A percentile compares a stretch with the other conserved stretches of the same genome.
phyloP scores from a whole-genome alignment of 768 basidiomycete species.

The Hygrophoropsis aurantiaca region DNA sequence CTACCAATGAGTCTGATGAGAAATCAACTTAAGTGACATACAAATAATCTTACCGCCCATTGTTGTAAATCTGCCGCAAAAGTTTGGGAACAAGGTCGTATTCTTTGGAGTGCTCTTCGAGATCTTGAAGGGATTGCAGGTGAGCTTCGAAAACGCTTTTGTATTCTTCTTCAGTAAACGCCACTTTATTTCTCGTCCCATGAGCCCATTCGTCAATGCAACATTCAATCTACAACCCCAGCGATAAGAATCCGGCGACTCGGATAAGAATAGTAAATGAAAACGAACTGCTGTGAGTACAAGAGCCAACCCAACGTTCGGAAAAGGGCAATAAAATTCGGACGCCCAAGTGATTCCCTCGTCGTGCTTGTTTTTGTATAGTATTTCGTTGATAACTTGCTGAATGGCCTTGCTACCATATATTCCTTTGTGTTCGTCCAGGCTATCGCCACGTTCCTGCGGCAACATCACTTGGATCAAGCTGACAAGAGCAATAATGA shows the following conservation, averaged over 20 bases:
- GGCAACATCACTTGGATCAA: constrained; percentile 3
- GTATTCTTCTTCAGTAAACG: constrained; percentile 3
- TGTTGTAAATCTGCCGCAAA: background rate
- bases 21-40: background rate
- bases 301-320: background rate
- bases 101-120: background rate
- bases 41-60: background rate
- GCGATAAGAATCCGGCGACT: too few relatives aligned
- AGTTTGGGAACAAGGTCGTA: constrained; percentile 4
- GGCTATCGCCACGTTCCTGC: background rate
- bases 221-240: constrained; percentile 10
- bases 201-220: constrained; percentile 12
- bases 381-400: constrained; percentile 18
- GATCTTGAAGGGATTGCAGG: constrained; percentile 1
- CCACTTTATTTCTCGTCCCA: constrained; percentile 4
- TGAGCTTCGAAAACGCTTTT: constrained; percentile 1
- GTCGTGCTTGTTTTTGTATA: constrained; percentile 23
- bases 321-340: constrained; percentile 22
- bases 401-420: constrained; percentile 27
- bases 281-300: background rate
- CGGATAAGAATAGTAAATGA: background rate
- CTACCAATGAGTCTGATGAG: background rate
- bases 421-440: constrained; percentile 11
- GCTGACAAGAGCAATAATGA: background rate
- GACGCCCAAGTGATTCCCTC: constrained; percentile 22